These are phyloP conservation scores for Coprinopsis marcescibilis DNA, from an alignment of 768 basidiomycete genomes.

Conservation along the genomic window DNA sequence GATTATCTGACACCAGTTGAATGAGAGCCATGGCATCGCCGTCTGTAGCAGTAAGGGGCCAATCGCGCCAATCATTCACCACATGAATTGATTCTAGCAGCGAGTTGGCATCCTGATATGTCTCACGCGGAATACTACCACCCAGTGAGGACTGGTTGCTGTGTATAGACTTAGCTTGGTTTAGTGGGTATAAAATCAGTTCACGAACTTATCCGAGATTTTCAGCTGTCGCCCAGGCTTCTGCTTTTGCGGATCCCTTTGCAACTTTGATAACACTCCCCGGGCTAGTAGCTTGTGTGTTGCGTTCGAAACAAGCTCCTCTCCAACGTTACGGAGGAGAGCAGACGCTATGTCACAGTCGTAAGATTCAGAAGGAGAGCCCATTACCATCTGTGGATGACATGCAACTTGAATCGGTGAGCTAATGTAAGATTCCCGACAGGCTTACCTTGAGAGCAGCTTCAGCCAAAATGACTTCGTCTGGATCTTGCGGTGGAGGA, in stretches of 20 bases:
- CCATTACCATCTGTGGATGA: slow-evolving; percentile 78
- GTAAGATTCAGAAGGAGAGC: slow-evolving; percentile 66
- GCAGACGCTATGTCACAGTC: slow-evolving; percentile 50
- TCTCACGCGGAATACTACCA: slow-evolving; percentile 56
- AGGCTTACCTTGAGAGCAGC: slow-evolving; percentile 59
- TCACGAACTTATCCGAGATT: slow-evolving; percentile 61
- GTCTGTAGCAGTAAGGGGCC: slow-evolving; percentile 75
- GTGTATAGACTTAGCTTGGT: not conserved
- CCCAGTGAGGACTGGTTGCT: slow-evolving; percentile 67
- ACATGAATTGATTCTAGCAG: slow-evolving; percentile 49
- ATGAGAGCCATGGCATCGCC: slow-evolving; percentile 76
- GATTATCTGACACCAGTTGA: slow-evolving; percentile 76
- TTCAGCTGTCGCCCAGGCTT: slow-evolving; percentile 71
- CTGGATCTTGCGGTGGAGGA: slow-evolving; percentile 23
- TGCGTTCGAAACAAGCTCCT: slow-evolving; percentile 49
- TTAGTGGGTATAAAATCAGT: not conserved
- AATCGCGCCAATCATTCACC: slow-evolving; percentile 60
- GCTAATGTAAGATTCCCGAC: not conserved
- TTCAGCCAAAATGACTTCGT: slow-evolving; percentile 53
- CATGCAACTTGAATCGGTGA: not conserved
- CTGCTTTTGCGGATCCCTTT: slow-evolving; percentile 55
- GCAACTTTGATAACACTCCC: slow-evolving; percentile 60
- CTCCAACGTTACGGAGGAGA: slow-evolving; percentile 52
- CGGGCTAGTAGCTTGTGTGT: slow-evolving; percentile 56
- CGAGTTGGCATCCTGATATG: slow-evolving; percentile 65